phyloP scores from a whole-genome alignment of 2,329 filamentous ascomycete species.

The Achaetomium macrosporum region DNA sequence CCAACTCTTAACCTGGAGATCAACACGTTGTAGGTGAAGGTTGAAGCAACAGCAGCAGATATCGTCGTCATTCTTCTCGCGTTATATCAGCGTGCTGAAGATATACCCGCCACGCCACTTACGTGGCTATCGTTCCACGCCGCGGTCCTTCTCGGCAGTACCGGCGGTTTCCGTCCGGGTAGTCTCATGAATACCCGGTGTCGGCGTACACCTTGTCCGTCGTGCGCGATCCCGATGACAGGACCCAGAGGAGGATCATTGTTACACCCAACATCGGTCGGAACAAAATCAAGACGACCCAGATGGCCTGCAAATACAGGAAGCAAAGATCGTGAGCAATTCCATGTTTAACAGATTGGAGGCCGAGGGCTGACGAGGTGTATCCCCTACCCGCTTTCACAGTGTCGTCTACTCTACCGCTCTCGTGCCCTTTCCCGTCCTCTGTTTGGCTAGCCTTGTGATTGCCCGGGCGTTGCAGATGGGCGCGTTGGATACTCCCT shows the following conservation, averaged over 20 bases:
- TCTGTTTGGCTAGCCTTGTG: conserved; percentile 10
- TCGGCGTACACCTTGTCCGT: conserved; percentile 4
- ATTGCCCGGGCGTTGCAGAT: conserved; percentile 9
- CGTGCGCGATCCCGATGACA: conserved; percentile 6
- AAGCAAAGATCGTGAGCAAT: conserved; percentile 9
- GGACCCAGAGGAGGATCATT: background rate
- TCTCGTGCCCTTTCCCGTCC: conserved; percentile 10
- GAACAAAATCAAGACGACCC: conserved; percentile 8
- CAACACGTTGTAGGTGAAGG: background rate
- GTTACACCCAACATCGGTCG: conserved; percentile 1
- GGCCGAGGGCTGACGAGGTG: conserved; percentile 10
- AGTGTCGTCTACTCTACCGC: conserved; percentile 10
- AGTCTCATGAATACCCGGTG: conserved; percentile 3
- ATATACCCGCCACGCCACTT: conserved; percentile 7
- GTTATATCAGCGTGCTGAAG: conserved; percentile 6
- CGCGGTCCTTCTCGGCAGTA: background rate
- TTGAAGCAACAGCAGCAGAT: conserved; percentile 8
- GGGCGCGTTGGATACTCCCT: conserved; percentile 7
- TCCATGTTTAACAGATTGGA: conserved; percentile 8
- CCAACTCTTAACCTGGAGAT: conserved; percentile 2
- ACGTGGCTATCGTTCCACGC: background rate
- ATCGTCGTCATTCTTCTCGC: conserved; percentile 10
- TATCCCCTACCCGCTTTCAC: conserved; percentile 6
- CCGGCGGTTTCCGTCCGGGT: conserved; percentile 5
- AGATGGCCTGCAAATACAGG: conserved; percentile 8